Evolutionary conservation across 1,139 yeast genomes (phyloP).

Genomic region (Wickerhamiella infanticola): DNA sequence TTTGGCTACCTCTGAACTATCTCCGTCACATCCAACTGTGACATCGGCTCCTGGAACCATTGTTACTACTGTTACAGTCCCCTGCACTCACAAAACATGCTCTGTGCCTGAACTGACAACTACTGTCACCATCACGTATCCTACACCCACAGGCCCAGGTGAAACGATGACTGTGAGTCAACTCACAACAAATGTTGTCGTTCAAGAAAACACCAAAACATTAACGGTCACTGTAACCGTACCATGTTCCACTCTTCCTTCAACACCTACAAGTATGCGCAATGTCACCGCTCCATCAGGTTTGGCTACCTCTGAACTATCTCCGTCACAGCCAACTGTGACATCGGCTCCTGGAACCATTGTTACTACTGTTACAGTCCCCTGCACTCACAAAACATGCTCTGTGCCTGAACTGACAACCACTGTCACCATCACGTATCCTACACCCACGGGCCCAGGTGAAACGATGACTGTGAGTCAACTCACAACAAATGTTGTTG

Average conservation of each 20-base stretch:
- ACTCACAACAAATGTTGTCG: slow-evolving; percentile 7
- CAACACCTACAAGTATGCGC: background rate
- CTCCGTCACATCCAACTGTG: background rate
- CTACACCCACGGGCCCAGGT: background rate
- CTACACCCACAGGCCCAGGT: slow-evolving; percentile 2
- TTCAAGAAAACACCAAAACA: slow-evolving; percentile 8
- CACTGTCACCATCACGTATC: background rate
- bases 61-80: slow-evolving; percentile 5
- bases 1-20: too few relatives aligned
- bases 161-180: slow-evolving; percentile 4
- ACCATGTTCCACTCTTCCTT: slow-evolving; percentile 14
- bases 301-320: background rate
- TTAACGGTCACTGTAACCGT: slow-evolving; percentile 15
- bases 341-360: slow-evolving; percentile 5
- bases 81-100: slow-evolving; percentile 8
- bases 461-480: background rate
- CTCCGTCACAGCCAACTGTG: slow-evolving; percentile 4
- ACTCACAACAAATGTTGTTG: background rate
- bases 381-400: background rate
- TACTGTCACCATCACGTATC: slow-evolving; percentile 3
- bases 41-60: background rate
- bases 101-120: slow-evolving; percentile 3
- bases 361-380: background rate
- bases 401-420: background rate
- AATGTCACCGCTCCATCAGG: too few relatives aligned